Evolutionary conservation across 495 filamentous ascomycete genomes (phyloP), one percentile per base, ranked within the genome.

Genomic region (Aspergillus olivimuriae): DNA sequence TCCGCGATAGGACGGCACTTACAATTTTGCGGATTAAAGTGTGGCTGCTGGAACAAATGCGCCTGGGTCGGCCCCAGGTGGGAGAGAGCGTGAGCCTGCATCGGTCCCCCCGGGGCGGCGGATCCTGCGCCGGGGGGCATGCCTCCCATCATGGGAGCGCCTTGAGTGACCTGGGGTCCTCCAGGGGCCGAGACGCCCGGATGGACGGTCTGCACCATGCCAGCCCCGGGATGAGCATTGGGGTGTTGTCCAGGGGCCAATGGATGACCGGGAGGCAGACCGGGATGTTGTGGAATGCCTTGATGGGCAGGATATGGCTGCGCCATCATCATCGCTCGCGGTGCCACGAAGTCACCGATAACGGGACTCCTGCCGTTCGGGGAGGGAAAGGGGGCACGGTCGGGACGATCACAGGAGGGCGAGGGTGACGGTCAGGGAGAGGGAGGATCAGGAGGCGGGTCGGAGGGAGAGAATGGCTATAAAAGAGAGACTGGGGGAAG

Each of bases 141-240:
- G 6, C 78, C 83, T 43, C 68, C 85, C 83, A 91, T 82, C 76
- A 84, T 79, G 46, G 85, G 81, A 18, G 82, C 83, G 20, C 81
- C 76, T 47, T 90, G 85, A 55, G 76, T 87, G 24, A 90, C 86
- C 53, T 92, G 88, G 37, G 81, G 78, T 30, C 77, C 80, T 44
- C 81, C 82, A 6, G 87, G 85, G 8, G 77, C 86, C 26, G 87
- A 89, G n/a, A 88, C 88, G 31, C 84, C 86, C 56, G 86, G 83
- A 55, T 92, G 87, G 58, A 84, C 84, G 60, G 84, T 83, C 53
- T 85, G 87, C 31, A 80, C 78, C 73, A 94, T 89, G 17, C 68
- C 76, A 54, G 65, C 67, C 31, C 58, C 68, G 15, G 67, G 74
- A 54, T 65, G 71, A 70, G 51, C 68, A 48, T 68, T 83, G 41